phyloP scores from a whole-genome alignment of 225 moss, liverwort and hornwort genomes.

The Thuidium tamariscinum region DNA sequence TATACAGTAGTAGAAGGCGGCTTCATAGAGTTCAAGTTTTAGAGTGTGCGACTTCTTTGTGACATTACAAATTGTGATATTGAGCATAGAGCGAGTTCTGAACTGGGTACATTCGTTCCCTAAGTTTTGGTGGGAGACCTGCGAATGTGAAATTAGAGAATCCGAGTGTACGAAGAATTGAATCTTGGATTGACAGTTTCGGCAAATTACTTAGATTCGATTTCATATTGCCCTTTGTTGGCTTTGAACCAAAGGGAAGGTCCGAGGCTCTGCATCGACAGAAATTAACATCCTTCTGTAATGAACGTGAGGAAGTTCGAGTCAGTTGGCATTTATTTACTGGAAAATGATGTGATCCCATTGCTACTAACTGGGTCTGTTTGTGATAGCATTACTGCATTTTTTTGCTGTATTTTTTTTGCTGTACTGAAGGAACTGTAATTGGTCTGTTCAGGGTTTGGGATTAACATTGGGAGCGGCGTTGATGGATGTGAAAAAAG shows the following conservation, averaged over 20 bases:
- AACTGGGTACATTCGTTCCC: not conserved
- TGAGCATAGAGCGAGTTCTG: not conserved
- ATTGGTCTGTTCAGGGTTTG: conserved; percentile 33
- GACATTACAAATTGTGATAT: not conserved
- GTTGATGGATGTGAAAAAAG: conserved; percentile 58
- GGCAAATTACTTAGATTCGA: too few relatives aligned
- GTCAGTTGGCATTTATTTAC: not conserved
- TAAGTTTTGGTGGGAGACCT: not conserved
- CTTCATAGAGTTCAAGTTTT: not conserved
- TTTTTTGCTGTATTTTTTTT: not conserved
- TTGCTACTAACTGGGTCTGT: too few relatives aligned
- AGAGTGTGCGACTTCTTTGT: not conserved
- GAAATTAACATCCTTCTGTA: not conserved
- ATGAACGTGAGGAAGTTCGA: too few relatives aligned
- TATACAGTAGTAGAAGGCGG: not conserved
- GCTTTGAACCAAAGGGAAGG: too few relatives aligned
- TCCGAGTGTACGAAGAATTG: not conserved
- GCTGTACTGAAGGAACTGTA: not conserved
- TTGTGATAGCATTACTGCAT: not conserved
- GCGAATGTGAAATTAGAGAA: not conserved
- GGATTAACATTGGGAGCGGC: conserved; percentile 64
- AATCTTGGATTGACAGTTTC: not conserved
- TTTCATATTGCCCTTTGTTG: not conserved
- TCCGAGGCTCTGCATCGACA: too few relatives aligned
- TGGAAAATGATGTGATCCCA: not conserved